These are phyloP conservation scores for Trypanosoma theileri DNA, from an alignment of 208 protist species.

Conservation along the genomic window DNA sequence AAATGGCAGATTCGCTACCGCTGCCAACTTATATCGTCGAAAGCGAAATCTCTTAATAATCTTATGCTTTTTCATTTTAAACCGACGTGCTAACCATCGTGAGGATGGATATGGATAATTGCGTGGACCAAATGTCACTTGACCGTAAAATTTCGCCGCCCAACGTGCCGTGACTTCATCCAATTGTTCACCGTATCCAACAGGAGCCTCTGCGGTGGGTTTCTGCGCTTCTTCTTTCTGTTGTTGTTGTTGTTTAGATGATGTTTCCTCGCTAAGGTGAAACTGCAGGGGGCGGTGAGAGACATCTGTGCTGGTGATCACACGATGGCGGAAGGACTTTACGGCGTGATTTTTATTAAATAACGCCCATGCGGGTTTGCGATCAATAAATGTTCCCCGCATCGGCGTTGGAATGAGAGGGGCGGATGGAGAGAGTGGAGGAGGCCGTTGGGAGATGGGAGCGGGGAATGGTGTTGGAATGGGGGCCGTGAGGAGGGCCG, in stretches of 20 bases:
- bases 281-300: slow-evolving; percentile 62
- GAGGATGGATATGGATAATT: slow-evolving; percentile 89
- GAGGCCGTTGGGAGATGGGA: no score
- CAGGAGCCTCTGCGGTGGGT: not conserved
- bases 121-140: slow-evolving; percentile 80
- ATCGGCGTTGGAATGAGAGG: slow-evolving; percentile 20
- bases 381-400: slow-evolving; percentile 71
- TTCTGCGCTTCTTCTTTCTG: not conserved
- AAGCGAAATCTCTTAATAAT: slow-evolving; percentile 90
- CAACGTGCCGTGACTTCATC: slow-evolving; percentile 66
- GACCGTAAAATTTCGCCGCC: slow-evolving; percentile 85
- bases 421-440: slow-evolving; percentile 1
- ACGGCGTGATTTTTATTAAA: slow-evolving; percentile 57
- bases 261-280: slow-evolving; percentile 16
- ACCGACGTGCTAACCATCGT: slow-evolving; percentile 83
- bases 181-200: slow-evolving; percentile 24
- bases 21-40: slow-evolving; percentile 88
- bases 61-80: slow-evolving; percentile 90
- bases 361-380: slow-evolving; percentile 32
- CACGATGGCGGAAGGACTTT: slow-evolving; percentile 60
- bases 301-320: slow-evolving; percentile 66
- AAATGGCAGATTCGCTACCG: slow-evolving; percentile 88
- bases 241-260: not conserved
- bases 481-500: not conserved
- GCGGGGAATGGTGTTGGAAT: not conserved